phyloP scores from a whole-genome alignment of 2,329 filamentous ascomycete genomes.

The Penicillium sp. region DNA sequence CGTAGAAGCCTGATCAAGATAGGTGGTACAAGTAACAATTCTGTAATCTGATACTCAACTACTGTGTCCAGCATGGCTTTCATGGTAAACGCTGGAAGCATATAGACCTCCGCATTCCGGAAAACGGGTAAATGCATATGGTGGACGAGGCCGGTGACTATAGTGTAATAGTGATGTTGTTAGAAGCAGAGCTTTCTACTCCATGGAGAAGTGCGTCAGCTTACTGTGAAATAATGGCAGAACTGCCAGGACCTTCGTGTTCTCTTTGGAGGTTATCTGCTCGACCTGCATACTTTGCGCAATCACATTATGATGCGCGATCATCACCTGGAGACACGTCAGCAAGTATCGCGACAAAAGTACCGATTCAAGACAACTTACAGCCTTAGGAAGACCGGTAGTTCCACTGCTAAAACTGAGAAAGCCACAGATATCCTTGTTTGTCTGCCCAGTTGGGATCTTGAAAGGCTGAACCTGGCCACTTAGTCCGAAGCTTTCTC shows the following conservation, averaged over 20 bases:
- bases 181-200: background rate
- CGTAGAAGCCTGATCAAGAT: conserved; percentile 63
- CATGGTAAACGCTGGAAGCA: conserved; percentile 64
- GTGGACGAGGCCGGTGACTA: conserved; percentile 66
- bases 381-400: conserved; percentile 57
- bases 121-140: conserved; percentile 25
- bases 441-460: conserved; percentile 60
- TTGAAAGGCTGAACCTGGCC: conserved; percentile 56
- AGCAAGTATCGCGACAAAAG: background rate
- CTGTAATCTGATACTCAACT: conserved; percentile 3
- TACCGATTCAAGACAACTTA: conserved; percentile 11
- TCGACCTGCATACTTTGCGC: conserved; percentile 67
- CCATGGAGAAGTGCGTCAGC: background rate
- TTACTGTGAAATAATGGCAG: conserved; percentile 65
- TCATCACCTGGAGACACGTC: conserved; percentile 52
- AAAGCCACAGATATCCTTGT: conserved; percentile 62
- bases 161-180: background rate
- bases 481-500: conserved; percentile 46
- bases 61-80: conserved; percentile 35
- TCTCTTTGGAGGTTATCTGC: conserved; percentile 57
- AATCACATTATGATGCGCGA: conserved; percentile 61
- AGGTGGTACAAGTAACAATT: conserved; percentile 9
- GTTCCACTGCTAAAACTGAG: conserved; percentile 59
- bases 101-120: conserved; percentile 11
- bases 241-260: conserved; percentile 61